Evolutionary conservation across 805 yeast genomes (phyloP), one percentile per base, ranked within the genome.

Genomic region (Candida nemodendra): DNA sequence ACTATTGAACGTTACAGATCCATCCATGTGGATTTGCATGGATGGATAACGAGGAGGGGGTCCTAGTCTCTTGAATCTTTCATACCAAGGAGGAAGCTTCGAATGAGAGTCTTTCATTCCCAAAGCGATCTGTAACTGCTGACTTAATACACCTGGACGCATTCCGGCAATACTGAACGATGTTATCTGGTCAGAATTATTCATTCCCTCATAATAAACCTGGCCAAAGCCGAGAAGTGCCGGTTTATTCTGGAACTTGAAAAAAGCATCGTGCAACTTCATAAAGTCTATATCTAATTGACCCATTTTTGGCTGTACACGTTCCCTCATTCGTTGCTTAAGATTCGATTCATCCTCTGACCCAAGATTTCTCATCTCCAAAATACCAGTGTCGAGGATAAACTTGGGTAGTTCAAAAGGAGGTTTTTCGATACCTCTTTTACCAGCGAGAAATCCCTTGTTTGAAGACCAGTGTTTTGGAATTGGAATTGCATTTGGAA

Each of bases 221-320:
- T 87, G 91, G 11, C 98, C 98, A 61, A 69, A 81, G 2, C 67
- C 70, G 16, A 76, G 70, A 33, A 91, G 50, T 29, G 71, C 66
- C 0, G 97, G 97, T 50, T 79, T 81, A 0, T 80, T 69, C 53
- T 91, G 96, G 51, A 74, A 66, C 55, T 81, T 82, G 71, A 88
- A 90, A 54, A 91, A 90, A 0, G 96, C 95, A 57, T 86, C 85
- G 55, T 87, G 80, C 15, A 91, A 61, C 46, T 79, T 84, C 45
- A 76, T 81, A 56, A 84, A 90, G 60, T 91, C 97, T 17, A 93
- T 74, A 57, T 91, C 98, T 16, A 91, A 59, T 36, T 79, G 70
- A 1, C 95, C 95, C 79, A 88, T 69, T 56, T 86, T 87, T 0
- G 96, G 96, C 58, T 87, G 96, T 0, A 89, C 95, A 35, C 84